Percentiles rank a stretch among this genome's conserved stretches.
Evolutionary conservation across 2,329 filamentous ascomycete species (phyloP).

Genomic region (Verticillium longisporum): DNA sequence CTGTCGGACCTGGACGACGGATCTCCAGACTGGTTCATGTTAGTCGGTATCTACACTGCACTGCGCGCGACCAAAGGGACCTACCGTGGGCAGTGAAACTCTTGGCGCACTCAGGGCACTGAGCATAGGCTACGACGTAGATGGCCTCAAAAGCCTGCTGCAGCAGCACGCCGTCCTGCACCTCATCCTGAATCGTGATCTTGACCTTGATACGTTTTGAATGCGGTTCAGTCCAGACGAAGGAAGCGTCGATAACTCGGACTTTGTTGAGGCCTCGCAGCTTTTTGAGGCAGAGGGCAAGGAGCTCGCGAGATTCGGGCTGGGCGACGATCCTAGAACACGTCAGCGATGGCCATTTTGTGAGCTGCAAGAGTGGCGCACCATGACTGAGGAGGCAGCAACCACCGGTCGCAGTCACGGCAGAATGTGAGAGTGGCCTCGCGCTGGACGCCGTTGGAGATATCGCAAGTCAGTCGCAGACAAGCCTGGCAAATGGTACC

Average conservation of each 20-base stretch:
- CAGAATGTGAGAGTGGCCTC: slow-evolving; percentile 89
- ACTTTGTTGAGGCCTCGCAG: slow-evolving; percentile 81
- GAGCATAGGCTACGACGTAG: slow-evolving; percentile 83
- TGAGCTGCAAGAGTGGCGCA: not conserved
- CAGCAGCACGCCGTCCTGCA: slow-evolving; percentile 58
- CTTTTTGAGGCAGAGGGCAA: slow-evolving; percentile 87
- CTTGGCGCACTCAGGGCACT: slow-evolving; percentile 93
- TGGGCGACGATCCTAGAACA: slow-evolving; percentile 68
- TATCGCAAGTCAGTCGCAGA: slow-evolving; percentile 53
- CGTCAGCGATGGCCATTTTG: too few species aligned
- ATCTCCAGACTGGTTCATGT: slow-evolving; percentile 65
- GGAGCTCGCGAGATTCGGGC: slow-evolving; percentile 84
- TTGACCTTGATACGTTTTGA: slow-evolving; percentile 89
- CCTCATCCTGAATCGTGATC: slow-evolving; percentile 77
- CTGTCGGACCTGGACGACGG: slow-evolving; percentile 89
- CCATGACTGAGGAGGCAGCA: slow-evolving; percentile 65
- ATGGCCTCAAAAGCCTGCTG: slow-evolving; percentile 95
- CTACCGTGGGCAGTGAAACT: slow-evolving; percentile 77
- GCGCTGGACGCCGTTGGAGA: slow-evolving; percentile 83
- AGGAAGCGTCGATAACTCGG: slow-evolving; percentile 89
- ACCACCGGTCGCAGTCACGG: slow-evolving; percentile 90
- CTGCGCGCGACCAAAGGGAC: not conserved
- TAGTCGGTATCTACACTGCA: not conserved
- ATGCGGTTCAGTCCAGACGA: slow-evolving; percentile 98
- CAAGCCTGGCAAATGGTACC: slow-evolving; percentile 58